Conservation (phyloP, 1,284 basidiomycete species). For the Pterula multifida region DNA sequence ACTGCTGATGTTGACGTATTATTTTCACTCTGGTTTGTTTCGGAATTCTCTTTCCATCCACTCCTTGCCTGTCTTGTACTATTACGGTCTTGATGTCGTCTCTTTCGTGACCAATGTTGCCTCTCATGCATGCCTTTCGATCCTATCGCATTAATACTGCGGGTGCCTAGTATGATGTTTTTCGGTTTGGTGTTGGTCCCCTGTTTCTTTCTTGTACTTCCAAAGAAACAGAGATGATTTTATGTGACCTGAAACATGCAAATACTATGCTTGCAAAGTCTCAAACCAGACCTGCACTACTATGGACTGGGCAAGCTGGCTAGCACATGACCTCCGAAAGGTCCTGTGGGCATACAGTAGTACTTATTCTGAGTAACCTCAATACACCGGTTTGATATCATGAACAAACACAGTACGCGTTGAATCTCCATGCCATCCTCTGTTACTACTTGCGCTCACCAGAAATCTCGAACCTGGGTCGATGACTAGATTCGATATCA, state of each 20-base stretch:
- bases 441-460: conserved; percentile 85
- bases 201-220: not conserved
- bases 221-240: conserved; percentile 1
- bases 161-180: conserved; percentile 1
- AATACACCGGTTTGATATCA: conserved; percentile 56
- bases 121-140: not conserved
- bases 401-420: conserved; percentile 85
- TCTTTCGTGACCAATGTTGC: not conserved
- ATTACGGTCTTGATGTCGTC: not conserved
- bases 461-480: conserved; percentile 81
- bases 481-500: conserved; percentile 45
- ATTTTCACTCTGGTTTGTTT: not conserved
- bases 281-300: too few relatives aligned
- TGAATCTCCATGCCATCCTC: conserved; percentile 89
- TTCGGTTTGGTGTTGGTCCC: conserved; percentile 1
- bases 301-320: too few relatives aligned
- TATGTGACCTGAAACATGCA: not conserved
- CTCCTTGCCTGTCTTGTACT: not conserved
- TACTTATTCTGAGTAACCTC: too few relatives aligned
- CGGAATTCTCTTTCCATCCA: not conserved
- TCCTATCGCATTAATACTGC: not conserved
- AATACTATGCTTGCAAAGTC: too few relatives aligned
- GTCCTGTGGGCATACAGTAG: too few relatives aligned
- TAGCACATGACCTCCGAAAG: too few relatives aligned
- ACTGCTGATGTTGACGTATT: not conserved